Percentiles rank a stretch among this genome's conserved stretches.
Evolutionary conservation across 371 early-diverging fungal genomes (phyloP).

Genomic region (Apophysomyces sp.): DNA sequence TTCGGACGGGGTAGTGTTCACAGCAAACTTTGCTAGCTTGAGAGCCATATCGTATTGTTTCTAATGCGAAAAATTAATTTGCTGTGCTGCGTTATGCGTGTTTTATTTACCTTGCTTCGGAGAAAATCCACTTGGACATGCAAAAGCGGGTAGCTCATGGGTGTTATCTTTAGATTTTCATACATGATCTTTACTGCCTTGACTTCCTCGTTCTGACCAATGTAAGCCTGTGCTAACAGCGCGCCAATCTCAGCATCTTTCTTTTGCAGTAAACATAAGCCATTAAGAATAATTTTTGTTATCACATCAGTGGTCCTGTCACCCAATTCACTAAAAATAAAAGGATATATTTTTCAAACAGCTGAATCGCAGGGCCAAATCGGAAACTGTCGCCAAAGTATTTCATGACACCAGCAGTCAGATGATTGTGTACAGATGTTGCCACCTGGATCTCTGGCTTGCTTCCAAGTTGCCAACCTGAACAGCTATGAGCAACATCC

Average conservation of each 20-base stretch:
- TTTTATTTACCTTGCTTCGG: constrained; percentile 59
- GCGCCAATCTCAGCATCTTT: constrained; percentile 90
- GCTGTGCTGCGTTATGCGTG: neutral
- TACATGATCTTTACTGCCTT: constrained; percentile 86
- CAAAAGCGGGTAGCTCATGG: constrained; percentile 81
- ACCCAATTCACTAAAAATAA: constrained; percentile 21
- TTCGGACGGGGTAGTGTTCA: constrained; percentile 92
- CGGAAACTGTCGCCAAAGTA: constrained; percentile 86
- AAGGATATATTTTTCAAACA: constrained; percentile 60
- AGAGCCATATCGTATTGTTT: constrained; percentile 75
- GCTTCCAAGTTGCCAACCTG: constrained; percentile 94
- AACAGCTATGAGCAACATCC: neutral
- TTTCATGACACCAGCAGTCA: constrained; percentile 81
- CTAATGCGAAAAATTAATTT: constrained; percentile 20
- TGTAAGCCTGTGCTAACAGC: constrained; percentile 75
- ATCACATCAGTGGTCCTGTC: neutral
- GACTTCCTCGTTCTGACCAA: constrained; percentile 84
- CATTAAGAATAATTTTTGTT: constrained; percentile 12
- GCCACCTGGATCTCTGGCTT: constrained; percentile 91
- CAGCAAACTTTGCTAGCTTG: constrained; percentile 86
- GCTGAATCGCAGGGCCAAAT: constrained; percentile 73
- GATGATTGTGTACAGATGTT: constrained; percentile 81
- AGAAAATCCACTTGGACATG: constrained; percentile 89
- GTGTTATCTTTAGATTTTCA: constrained; percentile 73
- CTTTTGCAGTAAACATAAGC: constrained; percentile 50